Evolutionary conservation across 2,329 filamentous ascomycete genomes (phyloP), one percentile per base, ranked within the genome.

Genomic region (Clathrospora elynae): DNA sequence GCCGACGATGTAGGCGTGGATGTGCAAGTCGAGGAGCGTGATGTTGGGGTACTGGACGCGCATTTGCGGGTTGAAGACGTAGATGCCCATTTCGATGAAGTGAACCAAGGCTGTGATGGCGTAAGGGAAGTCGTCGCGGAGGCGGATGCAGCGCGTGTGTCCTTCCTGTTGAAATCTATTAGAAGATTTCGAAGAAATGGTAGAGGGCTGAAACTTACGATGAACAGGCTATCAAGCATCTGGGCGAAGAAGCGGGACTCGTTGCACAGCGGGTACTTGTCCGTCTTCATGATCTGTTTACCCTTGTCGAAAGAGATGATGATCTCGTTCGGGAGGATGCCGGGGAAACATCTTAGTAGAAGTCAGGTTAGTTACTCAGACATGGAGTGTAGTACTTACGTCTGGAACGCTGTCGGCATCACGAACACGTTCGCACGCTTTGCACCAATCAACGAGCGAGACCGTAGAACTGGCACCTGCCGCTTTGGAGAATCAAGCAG

Each of bases 1-100:
- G 8, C 51, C 55, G 4, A 48, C 34, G 18, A 58, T 24, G 47
- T 64, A 64, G n/a, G 46, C 45, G 25, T 63, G 61, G 11, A 64
- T 26, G 34, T 64, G 57, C 1, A 57, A 42, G 34, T 66, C 62
- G 2, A 61, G 49, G 22, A 53, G 36, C 6, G 57, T 62, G 25
- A 59, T 46, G 16, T 43, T 28, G 6, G 55, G 54, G 19, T 50
- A 46, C 10, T 52, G 12, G 4, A 14, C 12, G 12, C 26, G 10
- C 32, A 48, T 36, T 6, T 18, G 23, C 13, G 42, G 29, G 14
- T 55, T 44, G 47, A 59, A 49, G n/a, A 28, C 14, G 40, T 66
- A 66, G 35, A 23, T 23, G 3, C 48, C 49, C 3, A 42, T 48
- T n/a, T 46, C 38, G 8, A 65, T 32, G 40, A 59, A 66, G 10